Base-by-base conservation (phyloP, 129 eudicot species). In the Chrysanthemum makinoi region DNA sequence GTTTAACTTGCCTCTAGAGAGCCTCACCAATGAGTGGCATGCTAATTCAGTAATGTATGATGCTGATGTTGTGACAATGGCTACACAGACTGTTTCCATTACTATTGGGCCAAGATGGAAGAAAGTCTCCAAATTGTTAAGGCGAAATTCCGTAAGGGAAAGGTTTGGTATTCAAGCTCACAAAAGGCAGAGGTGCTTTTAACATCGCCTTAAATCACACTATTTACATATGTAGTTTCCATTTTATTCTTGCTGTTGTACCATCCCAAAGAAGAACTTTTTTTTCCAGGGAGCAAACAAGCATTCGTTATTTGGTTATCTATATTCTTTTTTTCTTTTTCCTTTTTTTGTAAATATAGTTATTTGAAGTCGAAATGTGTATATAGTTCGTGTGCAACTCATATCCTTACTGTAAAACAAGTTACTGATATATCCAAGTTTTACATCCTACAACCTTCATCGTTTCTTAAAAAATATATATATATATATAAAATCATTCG, bases 371-470 rank as follows among this genome's bases (percentile, higher is more conserved):
- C 65, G 69, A 17, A 4, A 30, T 73, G 35, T 33, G 26, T 30
- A 47, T 72, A 39, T 55, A 9, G 56, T 66, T 44, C 17, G 53
- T 64, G 19, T 73, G 18, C 19, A 8, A 57, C 13, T 19, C 20
- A 17, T 18, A 5, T 57, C 62, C 26, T 57, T 8, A 26, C 20
- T 18, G 62, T 18, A 18, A 57, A 15, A 75, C 66, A 66, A 43
- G 67, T 56, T 5, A 3, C 18, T 18, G 13, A 39, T 39, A 8
- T 63, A 70, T 43, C 57, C 26, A 9, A 10, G 75, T 50, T 5
- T 75, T 69, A 86, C 77, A 77, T 81, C 77, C 78, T 83, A 58
- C 91, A 88, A 44, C 67, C n/a, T n/a, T n/a, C n/a, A n/a, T n/a
- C n/a, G n/a, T n/a, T n/a, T n/a, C n/a, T n/a, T n/a, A n/a, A n/a